Conservation (phyloP, 192 early-diverging fungal species). For the Dimargaris xerosporica region DNA sequence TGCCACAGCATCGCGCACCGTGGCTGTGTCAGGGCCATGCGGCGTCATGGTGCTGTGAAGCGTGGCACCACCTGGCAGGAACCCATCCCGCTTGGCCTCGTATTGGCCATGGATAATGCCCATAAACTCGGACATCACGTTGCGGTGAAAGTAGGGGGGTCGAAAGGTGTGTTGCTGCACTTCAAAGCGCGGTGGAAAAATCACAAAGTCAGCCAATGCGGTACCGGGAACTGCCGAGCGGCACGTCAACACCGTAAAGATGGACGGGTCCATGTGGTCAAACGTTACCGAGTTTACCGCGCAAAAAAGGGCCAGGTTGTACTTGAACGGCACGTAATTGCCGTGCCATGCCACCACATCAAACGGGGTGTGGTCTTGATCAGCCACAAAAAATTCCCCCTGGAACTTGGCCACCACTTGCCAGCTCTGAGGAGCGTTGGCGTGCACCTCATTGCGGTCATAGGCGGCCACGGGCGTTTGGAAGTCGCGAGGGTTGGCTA, state of each 20-base stretch:
- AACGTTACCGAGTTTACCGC: constrained; percentile 76
- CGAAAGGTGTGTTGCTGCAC: constrained; percentile 84
- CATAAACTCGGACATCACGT: constrained; percentile 98
- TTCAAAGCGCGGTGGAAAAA: constrained; percentile 90
- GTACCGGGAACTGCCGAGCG: constrained; percentile 74
- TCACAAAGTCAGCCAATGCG: constrained; percentile 87
- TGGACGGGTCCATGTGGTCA: constrained; percentile 92
- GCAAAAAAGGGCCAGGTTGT: constrained; percentile 70
- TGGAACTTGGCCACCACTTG: constrained; percentile 71
- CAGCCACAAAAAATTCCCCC: constrained; percentile 54
- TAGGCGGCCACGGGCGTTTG: constrained; percentile 71
- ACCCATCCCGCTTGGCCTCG: constrained; percentile 85
- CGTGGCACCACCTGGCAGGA: constrained; percentile 79
- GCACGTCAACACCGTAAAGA: constrained; percentile 88
- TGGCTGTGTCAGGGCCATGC: constrained; percentile 79
- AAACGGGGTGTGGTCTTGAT: constrained; percentile 73
- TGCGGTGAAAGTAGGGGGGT: constrained; percentile 94
- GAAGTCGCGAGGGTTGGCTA: constrained; percentile 92
- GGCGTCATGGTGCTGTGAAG: constrained; percentile 75
- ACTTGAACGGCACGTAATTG: constrained; percentile 93
- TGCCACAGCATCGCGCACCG: constrained; percentile 53
- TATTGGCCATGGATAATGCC: constrained; percentile 84
- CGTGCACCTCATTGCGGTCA: constrained; percentile 35
- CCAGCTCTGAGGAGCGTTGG: constrained; percentile 31
- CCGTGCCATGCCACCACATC: constrained; percentile 98